Evolutionary conservation across 208 protist genomes (phyloP), one percentile per base, ranked within the genome.

Genomic region (Polymyxa betae): DNA sequence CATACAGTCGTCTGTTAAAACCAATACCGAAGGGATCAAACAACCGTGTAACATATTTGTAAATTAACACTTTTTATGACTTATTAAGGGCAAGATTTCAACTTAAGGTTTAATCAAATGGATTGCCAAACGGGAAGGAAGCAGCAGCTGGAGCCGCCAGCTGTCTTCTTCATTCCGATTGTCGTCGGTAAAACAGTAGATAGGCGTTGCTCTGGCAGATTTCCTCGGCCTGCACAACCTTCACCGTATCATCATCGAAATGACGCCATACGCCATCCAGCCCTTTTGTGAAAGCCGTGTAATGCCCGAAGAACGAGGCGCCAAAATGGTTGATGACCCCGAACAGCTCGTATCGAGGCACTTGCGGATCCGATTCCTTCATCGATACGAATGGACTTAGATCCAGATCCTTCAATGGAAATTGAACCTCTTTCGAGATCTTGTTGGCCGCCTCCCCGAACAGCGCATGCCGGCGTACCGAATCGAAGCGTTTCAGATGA

Each of bases 401-500:
- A 35, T 82, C 72, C 12, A 82, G n/a, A 43, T 82, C 72, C 16
- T 43, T 35, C 72, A 82, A n/a, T 5, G 72, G 72, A 82, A 82
- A 82, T 43, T 82, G 35, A 20, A 82, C 72, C n/a, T 82, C 40
- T n/a, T 82, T 82, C 10, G 72, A 82, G 5, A 82, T 82, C 72
- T 82, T 82, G 35, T 82, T 82, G 12, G 72, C 35, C 5, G 72
- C 35, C 12, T 82, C 40, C 35, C 72, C 72, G 35, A 82, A 82
- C 5, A 82, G 72, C 12, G 40, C n/a, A 82, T 82, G 72, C n/a
- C 40, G 5, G 16, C 72, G 72, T 20, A 82, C 40, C 10, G 16
- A 45, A 43, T 82, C 72, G 35, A 82, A 82, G n/a, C 72, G 72
- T 82, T 82, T 82, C 72, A 82, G 72, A 82, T 82, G 72, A 5